phyloP scores from a whole-genome alignment of 352 stramenopile species.

The Thalassiosira mediterranea region DNA sequence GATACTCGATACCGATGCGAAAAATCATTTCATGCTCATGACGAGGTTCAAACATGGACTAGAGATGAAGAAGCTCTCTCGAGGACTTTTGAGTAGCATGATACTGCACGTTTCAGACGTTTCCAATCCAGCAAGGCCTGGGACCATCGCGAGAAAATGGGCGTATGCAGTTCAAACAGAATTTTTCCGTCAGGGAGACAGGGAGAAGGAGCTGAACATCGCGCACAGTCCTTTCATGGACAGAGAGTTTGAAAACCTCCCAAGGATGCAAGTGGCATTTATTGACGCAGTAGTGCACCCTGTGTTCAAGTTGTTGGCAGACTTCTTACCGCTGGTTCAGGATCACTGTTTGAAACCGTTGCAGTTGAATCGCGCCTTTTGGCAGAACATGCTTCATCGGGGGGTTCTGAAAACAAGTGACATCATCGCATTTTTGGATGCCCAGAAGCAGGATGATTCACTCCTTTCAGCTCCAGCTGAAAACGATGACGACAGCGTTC shows the following conservation, averaged over 20 bases:
- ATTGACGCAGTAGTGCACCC: slow-evolving; percentile 88
- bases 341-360: slow-evolving; percentile 57
- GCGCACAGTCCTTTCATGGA: slow-evolving; percentile 93
- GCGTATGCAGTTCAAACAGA: slow-evolving; percentile 92
- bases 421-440: slow-evolving; percentile 49
- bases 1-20: slow-evolving; percentile 81
- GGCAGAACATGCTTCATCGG: slow-evolving; percentile 56
- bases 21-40: slow-evolving; percentile 74
- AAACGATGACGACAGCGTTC: slow-evolving; percentile 5
- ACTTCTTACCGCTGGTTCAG: slow-evolving; percentile 57
- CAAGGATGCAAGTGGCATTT: slow-evolving; percentile 89
- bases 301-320: slow-evolving; percentile 57
- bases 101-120: slow-evolving; percentile 90
- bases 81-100: slow-evolving; percentile 62
- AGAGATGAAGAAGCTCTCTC: slow-evolving; percentile 53
- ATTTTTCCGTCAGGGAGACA: slow-evolving; percentile 95
- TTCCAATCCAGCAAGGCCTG: slow-evolving; percentile 91
- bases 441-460: slow-evolving; percentile 23
- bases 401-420: slow-evolving; percentile 45
- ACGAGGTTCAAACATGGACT: slow-evolving; percentile 59
- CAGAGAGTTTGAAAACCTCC: slow-evolving; percentile 88
- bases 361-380: slow-evolving; percentile 63
- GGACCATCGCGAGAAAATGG: slow-evolving; percentile 90
- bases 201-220: slow-evolving; percentile 90
- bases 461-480: slow-evolving; percentile 15